Percentiles rank a stretch among this genome's conserved stretches.
Conservation (phyloP, 352 stramenopile genomes). For the Globisporangium takayamanum region DNA sequence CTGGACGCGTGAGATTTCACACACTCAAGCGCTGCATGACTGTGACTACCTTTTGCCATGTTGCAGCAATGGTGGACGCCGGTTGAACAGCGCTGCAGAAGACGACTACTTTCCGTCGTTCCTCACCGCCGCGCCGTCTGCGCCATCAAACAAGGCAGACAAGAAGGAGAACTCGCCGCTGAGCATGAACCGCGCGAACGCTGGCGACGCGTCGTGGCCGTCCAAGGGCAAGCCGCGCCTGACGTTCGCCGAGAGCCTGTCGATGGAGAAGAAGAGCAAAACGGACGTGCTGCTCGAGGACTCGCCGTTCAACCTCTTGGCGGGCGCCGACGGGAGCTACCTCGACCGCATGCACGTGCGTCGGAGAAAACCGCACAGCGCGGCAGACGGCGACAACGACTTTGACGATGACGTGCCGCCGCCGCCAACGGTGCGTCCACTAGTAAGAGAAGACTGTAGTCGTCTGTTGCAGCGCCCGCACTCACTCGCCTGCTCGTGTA, state of each 20-base stretch:
- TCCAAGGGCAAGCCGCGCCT: conserved; percentile 32
- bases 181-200: conserved; percentile 16
- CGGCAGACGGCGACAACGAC: conserved; percentile 15
- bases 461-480: neutral
- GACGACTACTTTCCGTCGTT: conserved; percentile 77
- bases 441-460: neutral
- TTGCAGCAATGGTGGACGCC: conserved; percentile 9
- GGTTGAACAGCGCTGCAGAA: conserved; percentile 29
- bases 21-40: neutral
- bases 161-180: conserved; percentile 47
- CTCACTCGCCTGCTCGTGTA: neutral
- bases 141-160: conserved; percentile 30
- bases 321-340: conserved; percentile 19
- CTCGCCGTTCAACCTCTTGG: conserved; percentile 55
- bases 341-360: conserved; percentile 40
- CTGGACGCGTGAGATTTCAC: neutral
- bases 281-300: conserved; percentile 39
- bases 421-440: conserved; percentile 37
- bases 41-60: neutral
- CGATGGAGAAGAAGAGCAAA: conserved; percentile 47
- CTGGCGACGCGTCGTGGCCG: conserved; percentile 20
- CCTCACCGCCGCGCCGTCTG: conserved; percentile 46
- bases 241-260: conserved; percentile 64
- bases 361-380: conserved; percentile 37
- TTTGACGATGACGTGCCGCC: conserved; percentile 49